A percentile compares a stretch with the other conserved stretches of the same genome.
These are phyloP conservation scores for Coemansia sp. DNA, from an alignment of 371 early-diverging fungal species.

Conservation along the genomic window DNA sequence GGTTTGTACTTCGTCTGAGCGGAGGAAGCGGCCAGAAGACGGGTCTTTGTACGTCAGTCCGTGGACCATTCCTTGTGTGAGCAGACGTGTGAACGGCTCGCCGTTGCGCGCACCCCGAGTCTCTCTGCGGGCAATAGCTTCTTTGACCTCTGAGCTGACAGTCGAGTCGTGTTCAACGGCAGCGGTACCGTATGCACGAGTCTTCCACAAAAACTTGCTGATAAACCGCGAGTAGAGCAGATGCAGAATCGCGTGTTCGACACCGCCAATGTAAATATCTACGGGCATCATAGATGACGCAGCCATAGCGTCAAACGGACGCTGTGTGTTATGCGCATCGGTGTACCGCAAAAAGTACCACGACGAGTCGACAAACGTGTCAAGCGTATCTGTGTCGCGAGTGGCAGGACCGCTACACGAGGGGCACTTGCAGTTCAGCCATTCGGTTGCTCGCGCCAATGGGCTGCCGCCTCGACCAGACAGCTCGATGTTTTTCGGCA, in stretches of 20 bases:
- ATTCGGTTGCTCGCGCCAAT: slow-evolving; percentile 45
- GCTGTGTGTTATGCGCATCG: slow-evolving; percentile 69
- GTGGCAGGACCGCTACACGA: slow-evolving; percentile 70
- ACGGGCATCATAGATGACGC: slow-evolving; percentile 75
- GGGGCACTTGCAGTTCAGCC: slow-evolving; percentile 50
- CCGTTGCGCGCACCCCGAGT: slow-evolving; percentile 46
- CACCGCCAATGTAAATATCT: slow-evolving; percentile 90
- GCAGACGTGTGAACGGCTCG: slow-evolving; percentile 80
- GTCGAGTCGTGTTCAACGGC: neutral
- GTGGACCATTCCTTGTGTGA: slow-evolving; percentile 97
- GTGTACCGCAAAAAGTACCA: slow-evolving; percentile 90
- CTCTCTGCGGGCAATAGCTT: slow-evolving; percentile 1
- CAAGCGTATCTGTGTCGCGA: slow-evolving; percentile 92
- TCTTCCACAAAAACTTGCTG: slow-evolving; percentile 70
- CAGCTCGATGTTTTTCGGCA: slow-evolving; percentile 67
- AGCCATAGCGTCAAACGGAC: slow-evolving; percentile 61
- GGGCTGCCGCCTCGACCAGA: slow-evolving; percentile 75
- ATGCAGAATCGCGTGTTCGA: slow-evolving; percentile 93
- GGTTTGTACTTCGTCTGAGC: slow-evolving; percentile 69
- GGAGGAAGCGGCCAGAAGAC: slow-evolving; percentile 73
- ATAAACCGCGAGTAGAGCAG: slow-evolving; percentile 93
- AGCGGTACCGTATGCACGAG: slow-evolving; percentile 43
- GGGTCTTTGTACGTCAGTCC: slow-evolving; percentile 82
- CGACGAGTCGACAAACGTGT: slow-evolving; percentile 94
- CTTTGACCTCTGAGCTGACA: neutral